Evolutionary conservation across 495 filamentous ascomycete species (phyloP).

Genomic region (Talaromyces adpressus): DNA sequence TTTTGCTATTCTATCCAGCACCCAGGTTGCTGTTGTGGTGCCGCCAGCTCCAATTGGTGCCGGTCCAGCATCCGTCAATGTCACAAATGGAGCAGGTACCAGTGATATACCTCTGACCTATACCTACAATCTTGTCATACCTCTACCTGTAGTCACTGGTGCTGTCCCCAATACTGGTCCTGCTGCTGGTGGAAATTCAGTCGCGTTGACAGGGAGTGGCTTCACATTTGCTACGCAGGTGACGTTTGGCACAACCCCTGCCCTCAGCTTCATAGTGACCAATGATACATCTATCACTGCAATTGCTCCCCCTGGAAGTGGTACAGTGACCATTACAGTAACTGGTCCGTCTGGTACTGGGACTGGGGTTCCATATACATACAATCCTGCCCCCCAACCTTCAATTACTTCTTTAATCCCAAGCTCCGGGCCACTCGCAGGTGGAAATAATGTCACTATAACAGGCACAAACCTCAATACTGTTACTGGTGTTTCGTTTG

Average conservation of each 20-base stretch:
- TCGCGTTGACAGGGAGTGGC: background rate
- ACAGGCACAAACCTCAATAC: constrained; percentile 2
- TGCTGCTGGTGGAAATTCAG: background rate
- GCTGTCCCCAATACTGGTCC: background rate
- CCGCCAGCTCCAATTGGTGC: background rate
- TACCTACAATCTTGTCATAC: background rate
- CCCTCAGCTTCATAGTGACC: background rate
- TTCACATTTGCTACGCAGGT: background rate
- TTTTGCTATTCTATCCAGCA: background rate
- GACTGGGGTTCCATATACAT: background rate
- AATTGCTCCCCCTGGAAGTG: background rate
- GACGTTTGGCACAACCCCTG: background rate
- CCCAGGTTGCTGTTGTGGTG: background rate
- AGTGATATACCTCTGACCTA: background rate
- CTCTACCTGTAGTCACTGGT: background rate
- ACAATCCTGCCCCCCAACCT: background rate
- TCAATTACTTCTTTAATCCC: background rate
- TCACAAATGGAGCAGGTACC: background rate
- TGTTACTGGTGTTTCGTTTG: background rate
- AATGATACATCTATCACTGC: constrained; percentile 2
- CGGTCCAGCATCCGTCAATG: background rate
- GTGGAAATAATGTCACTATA: constrained; percentile 1
- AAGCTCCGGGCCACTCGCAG: background rate
- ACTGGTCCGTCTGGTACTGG: background rate
- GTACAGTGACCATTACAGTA: background rate